Percentiles rank a stretch among this genome's conserved stretches.
Evolutionary conservation across 164 flowering plant genomes (phyloP).

Genomic region (Santalum album): DNA sequence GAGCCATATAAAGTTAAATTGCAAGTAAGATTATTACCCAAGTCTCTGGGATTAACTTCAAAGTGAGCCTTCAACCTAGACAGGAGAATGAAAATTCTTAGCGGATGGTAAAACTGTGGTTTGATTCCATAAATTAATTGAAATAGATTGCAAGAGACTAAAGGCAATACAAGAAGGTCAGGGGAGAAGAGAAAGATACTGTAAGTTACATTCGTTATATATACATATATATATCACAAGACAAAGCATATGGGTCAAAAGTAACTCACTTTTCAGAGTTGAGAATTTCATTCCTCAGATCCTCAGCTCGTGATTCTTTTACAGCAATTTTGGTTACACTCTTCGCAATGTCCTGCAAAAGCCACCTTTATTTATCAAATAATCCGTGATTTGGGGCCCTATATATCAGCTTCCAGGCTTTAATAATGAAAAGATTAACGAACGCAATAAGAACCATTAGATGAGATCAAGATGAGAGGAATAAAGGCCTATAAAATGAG

Average conservation of each 20-base stretch:
- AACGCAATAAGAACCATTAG: no score
- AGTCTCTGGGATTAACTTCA: conserved; percentile 76
- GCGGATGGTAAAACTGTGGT: background rate
- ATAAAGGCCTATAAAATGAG: no score
- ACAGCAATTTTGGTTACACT: conserved; percentile 82
- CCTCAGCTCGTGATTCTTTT: conserved; percentile 88
- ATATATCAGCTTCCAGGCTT: background rate
- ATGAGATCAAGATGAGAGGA: no score
- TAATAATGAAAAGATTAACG: no score
- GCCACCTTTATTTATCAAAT: background rate
- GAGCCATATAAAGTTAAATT: background rate
- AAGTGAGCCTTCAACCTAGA: conserved; percentile 94
- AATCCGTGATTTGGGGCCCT: background rate
- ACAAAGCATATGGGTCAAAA: background rate
- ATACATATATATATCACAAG: background rate
- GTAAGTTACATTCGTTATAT: no score
- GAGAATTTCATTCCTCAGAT: conserved; percentile 87
- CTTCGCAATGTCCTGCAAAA: conserved; percentile 69
- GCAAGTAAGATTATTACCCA: conserved; percentile 41
- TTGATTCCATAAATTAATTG: background rate
- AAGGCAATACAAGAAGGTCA: no score
- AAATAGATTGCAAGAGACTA: background rate
- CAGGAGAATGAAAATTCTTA: conserved; percentile 1
- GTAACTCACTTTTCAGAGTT: conserved; percentile 88
- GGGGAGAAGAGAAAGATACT: no score